Conservation (phyloP, 768 basidiomycete species). For the Boletus reticulatus region DNA sequence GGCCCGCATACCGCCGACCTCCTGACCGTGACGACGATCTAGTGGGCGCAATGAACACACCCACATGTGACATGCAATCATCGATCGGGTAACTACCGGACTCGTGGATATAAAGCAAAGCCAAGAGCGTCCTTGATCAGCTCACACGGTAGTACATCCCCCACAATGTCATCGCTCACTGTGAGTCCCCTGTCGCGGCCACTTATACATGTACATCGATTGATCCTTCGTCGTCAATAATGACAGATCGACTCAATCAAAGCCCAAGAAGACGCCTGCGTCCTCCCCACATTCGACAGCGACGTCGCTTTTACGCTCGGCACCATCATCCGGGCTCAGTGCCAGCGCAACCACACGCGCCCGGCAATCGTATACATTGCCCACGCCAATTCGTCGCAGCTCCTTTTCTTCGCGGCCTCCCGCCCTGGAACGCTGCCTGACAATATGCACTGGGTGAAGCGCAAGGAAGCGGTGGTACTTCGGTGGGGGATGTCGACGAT, state of each 20-base stretch:
- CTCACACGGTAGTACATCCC: too few species aligned
- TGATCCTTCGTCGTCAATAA: too few species aligned
- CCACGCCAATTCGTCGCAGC: slow-evolving; percentile 28
- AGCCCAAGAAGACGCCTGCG: slow-evolving; percentile 25
- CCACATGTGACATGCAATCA: too few species aligned
- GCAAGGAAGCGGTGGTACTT: slow-evolving; percentile 32
- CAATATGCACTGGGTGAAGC: slow-evolving; percentile 34
- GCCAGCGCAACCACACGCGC: slow-evolving; percentile 12
- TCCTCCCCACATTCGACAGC: slow-evolving; percentile 29
- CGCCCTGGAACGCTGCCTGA: slow-evolving; percentile 29
- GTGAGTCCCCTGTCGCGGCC: too few species aligned
- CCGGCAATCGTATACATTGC: slow-evolving; percentile 30
- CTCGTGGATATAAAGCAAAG: too few species aligned
- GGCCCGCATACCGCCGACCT: too few species aligned
- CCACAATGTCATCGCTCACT: too few species aligned
- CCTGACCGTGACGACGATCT: too few species aligned
- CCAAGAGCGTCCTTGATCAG: too few species aligned
- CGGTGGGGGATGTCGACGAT: slow-evolving; percentile 31
- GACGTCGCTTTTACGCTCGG: slow-evolving; percentile 35
- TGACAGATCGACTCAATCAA: slow-evolving; percentile 18
- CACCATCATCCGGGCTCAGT: slow-evolving; percentile 21
- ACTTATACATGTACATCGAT: too few species aligned
- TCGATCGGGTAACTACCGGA: too few species aligned
- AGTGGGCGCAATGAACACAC: too few species aligned
- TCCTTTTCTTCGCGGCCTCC: slow-evolving; percentile 31